Evolutionary conservation across 1,284 basidiomycete species (phyloP).

Genomic region (Boletus hoseneyae): DNA sequence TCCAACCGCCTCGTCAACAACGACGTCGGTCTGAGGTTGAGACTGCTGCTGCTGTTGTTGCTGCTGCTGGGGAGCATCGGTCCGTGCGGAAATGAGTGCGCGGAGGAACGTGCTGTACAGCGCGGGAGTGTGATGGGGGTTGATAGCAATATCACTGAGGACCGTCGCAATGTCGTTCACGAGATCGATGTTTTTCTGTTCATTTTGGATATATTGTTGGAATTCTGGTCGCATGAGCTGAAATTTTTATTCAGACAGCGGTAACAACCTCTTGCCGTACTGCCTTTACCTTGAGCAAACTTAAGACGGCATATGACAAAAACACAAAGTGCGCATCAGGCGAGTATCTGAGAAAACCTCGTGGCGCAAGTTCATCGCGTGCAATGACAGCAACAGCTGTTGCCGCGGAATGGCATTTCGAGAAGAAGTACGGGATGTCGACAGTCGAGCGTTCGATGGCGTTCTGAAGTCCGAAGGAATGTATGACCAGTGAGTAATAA

Average conservation of each 20-base stretch:
- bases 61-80: constrained; percentile 37
- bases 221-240: constrained; percentile 83
- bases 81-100: constrained; percentile 66
- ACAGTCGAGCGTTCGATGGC: constrained; percentile 74
- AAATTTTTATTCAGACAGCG: constrained; percentile 10
- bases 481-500: constrained; percentile 84
- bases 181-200: constrained; percentile 66
- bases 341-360: constrained; percentile 77
- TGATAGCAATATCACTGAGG: constrained; percentile 72
- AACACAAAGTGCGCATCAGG: constrained; percentile 93
- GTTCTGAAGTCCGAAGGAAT: constrained; percentile 94
- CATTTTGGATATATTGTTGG: constrained; percentile 70
- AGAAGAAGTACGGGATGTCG: constrained; percentile 85
- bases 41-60: constrained; percentile 12
- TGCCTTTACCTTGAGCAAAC: constrained; percentile 72
- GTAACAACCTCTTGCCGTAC: not conserved
- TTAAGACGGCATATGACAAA: constrained; percentile 84
- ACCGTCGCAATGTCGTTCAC: constrained; percentile 80
- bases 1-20: constrained; percentile 23
- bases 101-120: constrained; percentile 85
- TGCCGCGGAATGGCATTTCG: constrained; percentile 77
- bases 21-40: constrained; percentile 25
- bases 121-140: constrained; percentile 77
- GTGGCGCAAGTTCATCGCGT: constrained; percentile 73
- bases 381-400: constrained; percentile 65